Evolutionary conservation across 169 alveolate species (phyloP), one percentile per base, ranked within the genome.

Genomic region (Cryptosporidium ubiquitum): DNA sequence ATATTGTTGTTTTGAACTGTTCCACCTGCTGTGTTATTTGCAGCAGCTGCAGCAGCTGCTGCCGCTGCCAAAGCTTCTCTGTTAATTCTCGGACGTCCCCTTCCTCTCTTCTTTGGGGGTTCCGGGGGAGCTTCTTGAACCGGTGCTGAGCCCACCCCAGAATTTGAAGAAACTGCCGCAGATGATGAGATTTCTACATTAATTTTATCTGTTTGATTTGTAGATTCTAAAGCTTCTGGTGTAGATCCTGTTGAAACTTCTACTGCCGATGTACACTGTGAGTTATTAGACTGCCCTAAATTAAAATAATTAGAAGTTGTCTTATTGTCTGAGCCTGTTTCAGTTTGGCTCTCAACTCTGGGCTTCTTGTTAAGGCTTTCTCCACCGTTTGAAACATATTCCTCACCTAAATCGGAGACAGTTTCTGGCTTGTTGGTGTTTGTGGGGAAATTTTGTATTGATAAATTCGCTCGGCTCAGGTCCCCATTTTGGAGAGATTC

Each of bases 41-140:
- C 51, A 29, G 69, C 70, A 26, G 70, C 70, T 12, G 70, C 85
- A 10, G 70, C 58, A 0, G 70, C 86, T 6, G 86, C 70, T 6
- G 71, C 70, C 1, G 86, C 86, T n/a, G 75, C 75, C 40, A 79
- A 35, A 14, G 86, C 86, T n/a, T 79, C 86, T 39, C 86, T 79
- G 12, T 79, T 79, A 42, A 79, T 79, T 42, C 86, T 79, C 16
- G 86, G 86, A 10, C 86, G 57, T 5, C 86, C 86, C 20, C 86
- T 35, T 5, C 86, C 86, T 61, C 86, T 58, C 51, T 79, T 79
- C 60, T 79, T 79, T 7, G 86, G 73, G 23, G 75, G 79, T 26
- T 58, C 79, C 9, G 71, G 73, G 52, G 73, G 73, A 39, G 73
- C 44, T 66, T 66, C 73, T 31, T 66, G 51, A 33, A 20, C n/a